These are phyloP conservation scores for Neopestalotiopsis rosae DNA, from an alignment of 2,329 filamentous ascomycete species.

Conservation along the genomic window DNA sequence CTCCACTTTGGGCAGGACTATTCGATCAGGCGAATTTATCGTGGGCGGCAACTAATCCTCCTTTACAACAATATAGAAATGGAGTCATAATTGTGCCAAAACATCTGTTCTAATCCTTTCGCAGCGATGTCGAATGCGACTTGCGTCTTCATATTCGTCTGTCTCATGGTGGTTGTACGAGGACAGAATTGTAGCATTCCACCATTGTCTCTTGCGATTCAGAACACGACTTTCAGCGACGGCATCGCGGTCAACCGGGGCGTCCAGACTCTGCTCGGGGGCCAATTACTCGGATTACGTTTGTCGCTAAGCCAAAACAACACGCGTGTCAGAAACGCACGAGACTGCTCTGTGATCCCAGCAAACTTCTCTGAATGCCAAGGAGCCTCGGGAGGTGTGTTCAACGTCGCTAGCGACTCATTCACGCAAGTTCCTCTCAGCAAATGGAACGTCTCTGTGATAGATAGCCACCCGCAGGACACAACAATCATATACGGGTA, in stretches of 20 bases:
- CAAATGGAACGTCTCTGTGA: conserved; percentile 13
- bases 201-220: conserved; percentile 7
- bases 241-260: conserved; percentile 16
- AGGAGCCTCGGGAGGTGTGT: conserved; percentile 16
- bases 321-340: conserved; percentile 15
- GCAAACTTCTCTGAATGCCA: conserved; percentile 13
- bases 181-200: conserved; percentile 10
- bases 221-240: conserved; percentile 16
- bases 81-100: not conserved
- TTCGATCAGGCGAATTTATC: not conserved
- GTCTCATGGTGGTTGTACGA: not conserved
- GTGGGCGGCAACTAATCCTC: not conserved
- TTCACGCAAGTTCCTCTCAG: conserved; percentile 7
- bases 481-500: conserved; percentile 12
- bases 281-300: conserved; percentile 14
- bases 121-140: not conserved
- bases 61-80: not conserved
- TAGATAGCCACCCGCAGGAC: conserved; percentile 12
- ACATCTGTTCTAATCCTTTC: not conserved
- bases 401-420: not conserved
- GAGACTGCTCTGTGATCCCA: conserved; percentile 4
- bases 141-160: not conserved
- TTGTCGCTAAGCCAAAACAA: conserved; percentile 17
- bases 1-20: not conserved
- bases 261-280: conserved; percentile 10